Evolutionary conservation across 106 monocot species (phyloP).

Genomic region (Allium fistulosum): DNA sequence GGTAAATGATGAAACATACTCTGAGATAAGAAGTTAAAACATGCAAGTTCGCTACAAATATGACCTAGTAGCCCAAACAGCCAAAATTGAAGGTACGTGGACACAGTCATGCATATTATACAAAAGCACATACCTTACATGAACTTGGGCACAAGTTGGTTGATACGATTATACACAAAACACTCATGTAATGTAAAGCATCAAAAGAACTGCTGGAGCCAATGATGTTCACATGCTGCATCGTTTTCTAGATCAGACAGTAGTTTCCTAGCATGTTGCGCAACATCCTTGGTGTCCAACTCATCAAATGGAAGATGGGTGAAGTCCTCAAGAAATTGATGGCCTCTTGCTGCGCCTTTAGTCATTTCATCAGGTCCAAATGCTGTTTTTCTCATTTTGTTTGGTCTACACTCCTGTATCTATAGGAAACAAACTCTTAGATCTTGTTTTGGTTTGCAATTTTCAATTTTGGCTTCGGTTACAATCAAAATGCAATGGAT

Average conservation of each 20-base stretch:
- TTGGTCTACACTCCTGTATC: not conserved
- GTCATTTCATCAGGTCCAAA: not conserved
- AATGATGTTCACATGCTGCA: constrained; percentile 11
- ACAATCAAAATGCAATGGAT: not conserved
- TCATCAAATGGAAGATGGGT: constrained; percentile 12
- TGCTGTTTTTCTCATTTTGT: constrained; percentile 7
- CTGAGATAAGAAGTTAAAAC: too few species aligned
- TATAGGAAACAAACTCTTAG: not conserved
- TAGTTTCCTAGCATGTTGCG: constrained; percentile 9
- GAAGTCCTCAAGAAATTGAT: constrained; percentile 17
- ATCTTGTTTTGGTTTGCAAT: not conserved
- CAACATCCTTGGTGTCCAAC: constrained; percentile 14
- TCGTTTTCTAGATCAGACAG: constrained; percentile 10
- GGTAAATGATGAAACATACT: too few species aligned
- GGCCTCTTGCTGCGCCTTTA: constrained; percentile 11
- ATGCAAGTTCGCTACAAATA: too few species aligned
- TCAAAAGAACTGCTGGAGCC: constrained; percentile 18
- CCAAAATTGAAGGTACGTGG: too few species aligned
- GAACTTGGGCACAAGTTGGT: too few species aligned
- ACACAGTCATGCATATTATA: too few species aligned
- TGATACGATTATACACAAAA: too few species aligned
- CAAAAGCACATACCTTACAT: too few species aligned
- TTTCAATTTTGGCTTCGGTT: not conserved
- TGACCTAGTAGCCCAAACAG: too few species aligned
- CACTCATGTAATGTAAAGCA: not conserved